A percentile compares a stretch with the other conserved stretches of the same genome.
Conservation (phyloP, 1,284 basidiomycete genomes). For the Pholiota adiposa region DNA sequence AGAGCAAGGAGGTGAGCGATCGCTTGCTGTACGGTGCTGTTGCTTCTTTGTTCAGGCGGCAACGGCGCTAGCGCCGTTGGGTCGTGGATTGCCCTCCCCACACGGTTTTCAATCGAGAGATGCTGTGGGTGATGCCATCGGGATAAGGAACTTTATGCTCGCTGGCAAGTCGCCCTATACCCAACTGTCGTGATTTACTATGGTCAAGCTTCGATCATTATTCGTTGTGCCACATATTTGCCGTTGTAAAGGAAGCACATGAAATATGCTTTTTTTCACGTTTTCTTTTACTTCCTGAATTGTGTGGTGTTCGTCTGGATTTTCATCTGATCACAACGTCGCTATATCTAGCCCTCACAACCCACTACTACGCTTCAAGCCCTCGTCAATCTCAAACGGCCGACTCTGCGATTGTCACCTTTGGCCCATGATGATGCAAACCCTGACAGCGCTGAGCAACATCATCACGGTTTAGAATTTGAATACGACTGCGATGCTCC, state of each 20-base stretch:
- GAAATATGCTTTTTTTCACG: background rate
- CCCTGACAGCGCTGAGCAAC: conserved; percentile 28
- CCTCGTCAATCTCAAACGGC: conserved; percentile 89
- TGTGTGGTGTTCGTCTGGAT: background rate
- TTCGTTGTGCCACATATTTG: background rate
- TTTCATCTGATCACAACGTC: conserved; percentile 5
- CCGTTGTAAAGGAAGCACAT: background rate
- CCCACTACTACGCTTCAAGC: conserved; percentile 91
- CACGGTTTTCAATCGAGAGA: background rate
- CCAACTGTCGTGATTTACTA: background rate
- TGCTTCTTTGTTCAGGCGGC: background rate
- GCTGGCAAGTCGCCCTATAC: background rate
- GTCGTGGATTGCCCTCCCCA: background rate
- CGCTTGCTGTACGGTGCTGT: background rate
- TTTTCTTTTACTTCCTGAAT: background rate
- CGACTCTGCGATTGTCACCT: conserved; percentile 75
- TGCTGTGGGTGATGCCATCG: background rate
- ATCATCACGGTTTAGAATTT: conserved; percentile 73
- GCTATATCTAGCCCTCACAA: conserved; percentile 59
- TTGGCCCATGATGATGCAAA: conserved; percentile 47
- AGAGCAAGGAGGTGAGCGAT: conserved; percentile 76
- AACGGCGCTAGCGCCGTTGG: background rate
- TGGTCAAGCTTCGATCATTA: background rate
- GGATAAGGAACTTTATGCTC: background rate
- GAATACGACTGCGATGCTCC: conserved; percentile 89